Percentiles rank a stretch among this genome's conserved stretches.
phyloP scores from a whole-genome alignment of 352 stramenopile species.

The Blastocystis sp. region DNA sequence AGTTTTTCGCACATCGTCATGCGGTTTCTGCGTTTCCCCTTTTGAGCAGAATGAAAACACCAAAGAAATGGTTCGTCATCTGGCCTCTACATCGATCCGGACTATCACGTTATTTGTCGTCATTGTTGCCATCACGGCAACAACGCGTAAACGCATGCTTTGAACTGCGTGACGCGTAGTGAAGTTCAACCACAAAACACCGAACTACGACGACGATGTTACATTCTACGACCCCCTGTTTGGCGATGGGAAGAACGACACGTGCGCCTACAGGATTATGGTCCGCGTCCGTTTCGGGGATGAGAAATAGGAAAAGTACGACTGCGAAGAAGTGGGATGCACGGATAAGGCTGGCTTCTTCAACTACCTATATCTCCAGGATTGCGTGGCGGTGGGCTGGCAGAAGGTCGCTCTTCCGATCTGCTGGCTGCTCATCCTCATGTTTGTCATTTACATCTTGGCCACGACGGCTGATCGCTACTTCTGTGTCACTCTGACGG shows the following conservation, averaged over 20 bases:
- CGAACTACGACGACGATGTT: neutral
- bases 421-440: conserved; percentile 50
- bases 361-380: conserved; percentile 67
- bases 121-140: neutral
- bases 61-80: neutral
- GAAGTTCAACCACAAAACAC: neutral
- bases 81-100: neutral
- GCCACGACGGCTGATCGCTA: conserved; percentile 92
- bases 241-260: conserved; percentile 33
- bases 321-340: conserved; percentile 56
- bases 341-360: conserved; percentile 60
- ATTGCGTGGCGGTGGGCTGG: conserved; percentile 48
- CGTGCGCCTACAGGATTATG: conserved; percentile 64
- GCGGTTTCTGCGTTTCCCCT: neutral
- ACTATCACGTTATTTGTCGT: neutral
- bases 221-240: neutral
- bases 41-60: neutral
- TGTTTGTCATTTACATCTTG: conserved; percentile 75
- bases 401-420: conserved; percentile 11
- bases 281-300: neutral
- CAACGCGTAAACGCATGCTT: neutral
- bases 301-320: conserved; percentile 36
- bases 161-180: neutral
- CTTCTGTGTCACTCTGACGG: conserved; percentile 90
- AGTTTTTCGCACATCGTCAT: neutral